These are phyloP conservation scores for Eucalyptus marginata DNA, from an alignment of 345 rosid genomes.

Conservation along the genomic window DNA sequence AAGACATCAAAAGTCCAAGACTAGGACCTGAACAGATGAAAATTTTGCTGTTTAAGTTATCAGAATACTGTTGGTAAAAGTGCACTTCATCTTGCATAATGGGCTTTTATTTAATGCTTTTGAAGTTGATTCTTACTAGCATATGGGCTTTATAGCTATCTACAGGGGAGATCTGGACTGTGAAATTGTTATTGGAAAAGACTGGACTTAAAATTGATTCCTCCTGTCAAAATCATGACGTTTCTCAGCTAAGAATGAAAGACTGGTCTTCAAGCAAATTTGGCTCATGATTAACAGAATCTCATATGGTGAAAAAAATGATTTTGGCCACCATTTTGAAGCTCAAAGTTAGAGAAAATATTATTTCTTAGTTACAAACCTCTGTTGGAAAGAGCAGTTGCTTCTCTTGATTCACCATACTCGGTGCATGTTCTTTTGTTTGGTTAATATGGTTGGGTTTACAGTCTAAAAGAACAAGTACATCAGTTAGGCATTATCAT, in stretches of 20 bases:
- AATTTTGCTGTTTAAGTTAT: background rate
- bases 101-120: background rate
- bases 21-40: background rate
- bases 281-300: background rate
- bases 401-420: background rate
- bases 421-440: background rate
- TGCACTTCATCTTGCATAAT: background rate
- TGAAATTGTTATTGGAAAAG: background rate
- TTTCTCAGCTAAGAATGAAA: background rate
- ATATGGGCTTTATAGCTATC: background rate
- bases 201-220: background rate
- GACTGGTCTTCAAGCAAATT: background rate
- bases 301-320: background rate
- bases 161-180: background rate
- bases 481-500: background rate
- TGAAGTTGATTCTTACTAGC: background rate
- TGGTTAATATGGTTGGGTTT: background rate
- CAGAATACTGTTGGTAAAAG: background rate
- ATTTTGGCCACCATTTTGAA: background rate
- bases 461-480: background rate
- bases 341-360: background rate
- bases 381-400: background rate
- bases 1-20: background rate
- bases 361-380: background rate
- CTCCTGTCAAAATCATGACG: background rate